These are phyloP conservation scores for Lignosus rhinocerotis DNA, from an alignment of 1,284 basidiomycete species.

Conservation along the genomic window DNA sequence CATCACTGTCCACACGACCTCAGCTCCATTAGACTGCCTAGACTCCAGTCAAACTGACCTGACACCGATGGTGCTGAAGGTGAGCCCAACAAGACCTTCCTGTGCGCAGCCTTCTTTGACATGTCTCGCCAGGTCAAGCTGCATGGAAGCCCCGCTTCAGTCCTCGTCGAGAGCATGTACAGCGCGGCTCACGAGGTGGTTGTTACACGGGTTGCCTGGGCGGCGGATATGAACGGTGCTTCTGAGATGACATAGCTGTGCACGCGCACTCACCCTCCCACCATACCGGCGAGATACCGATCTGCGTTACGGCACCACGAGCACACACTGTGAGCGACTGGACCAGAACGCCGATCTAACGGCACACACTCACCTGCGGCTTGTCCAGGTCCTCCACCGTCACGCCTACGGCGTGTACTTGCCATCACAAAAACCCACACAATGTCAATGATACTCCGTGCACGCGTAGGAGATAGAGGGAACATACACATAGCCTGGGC, in stretches of 20 bases:
- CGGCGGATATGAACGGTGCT: neutral
- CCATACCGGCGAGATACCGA: constrained; percentile 84
- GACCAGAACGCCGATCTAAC: neutral
- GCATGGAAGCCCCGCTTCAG: neutral
- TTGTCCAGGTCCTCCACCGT: constrained; percentile 81
- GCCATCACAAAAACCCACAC: constrained; percentile 2
- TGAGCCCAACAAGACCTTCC: constrained; percentile 74
- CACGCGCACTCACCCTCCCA: constrained; percentile 68
- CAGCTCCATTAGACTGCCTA: neutral
- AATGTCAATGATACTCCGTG: neutral
- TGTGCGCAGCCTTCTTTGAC: constrained; percentile 78
- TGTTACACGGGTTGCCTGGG: constrained; percentile 80
- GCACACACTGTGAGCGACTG: neutral
- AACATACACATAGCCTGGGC: constrained; percentile 81
- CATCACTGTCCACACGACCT: constrained; percentile 54
- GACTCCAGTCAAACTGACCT: constrained; percentile 44
- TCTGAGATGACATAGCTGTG: neutral
- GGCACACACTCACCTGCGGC: constrained; percentile 56
- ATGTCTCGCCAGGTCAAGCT: constrained; percentile 76
- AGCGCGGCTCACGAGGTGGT: constrained; percentile 59
- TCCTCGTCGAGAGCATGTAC: neutral
- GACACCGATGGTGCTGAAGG: constrained; percentile 81
- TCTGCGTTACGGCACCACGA: constrained; percentile 40
- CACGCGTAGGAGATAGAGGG: neutral
- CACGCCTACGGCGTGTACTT: constrained; percentile 78